Evolutionary conservation across 257 asterid genomes (phyloP), one percentile per base, ranked within the genome.

Genomic region (Capsicum pubescens): DNA sequence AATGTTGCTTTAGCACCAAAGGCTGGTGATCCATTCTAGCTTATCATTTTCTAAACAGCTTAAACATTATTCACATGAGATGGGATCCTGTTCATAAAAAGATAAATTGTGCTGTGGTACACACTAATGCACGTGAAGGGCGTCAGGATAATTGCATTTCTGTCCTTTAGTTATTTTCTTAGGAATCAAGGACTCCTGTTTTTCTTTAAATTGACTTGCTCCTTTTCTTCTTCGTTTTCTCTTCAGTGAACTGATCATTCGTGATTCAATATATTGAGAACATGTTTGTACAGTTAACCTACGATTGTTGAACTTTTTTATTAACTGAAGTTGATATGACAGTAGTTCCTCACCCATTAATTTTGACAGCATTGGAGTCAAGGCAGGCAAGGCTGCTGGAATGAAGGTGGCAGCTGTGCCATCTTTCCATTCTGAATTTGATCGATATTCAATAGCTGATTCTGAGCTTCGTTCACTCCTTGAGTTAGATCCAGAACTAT

Each of bases 321-420:
- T 17, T 14, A 79, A 79, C 19, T 42, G 2, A 36, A 56, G 39
- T 21, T 11, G 72, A 21, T 35, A 44, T 44, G 50, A 82, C 82
- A 48, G 13, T 57, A 56, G 9, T 9, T 6, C 84, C 57, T 61
- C 9, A 50, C 56, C 48, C 16, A 70, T 58, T 63, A 79, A 82
- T n/a, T 85, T 84, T 83, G 76, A 87, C 93, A 95, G 99, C 21
- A 92, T 93, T 0, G 99, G 99, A 17, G 94, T 95, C n/a, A 93
- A 85, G 91, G 99, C 97, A 57, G 98, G 95, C 83, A 94, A 91
- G 86, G 97, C 99, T 82, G 97, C 99, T 74, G 90, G 93, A 85
- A 95, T 93, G 99, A 90, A 88, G 76, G 99, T 95, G 70, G 90
- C 91, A 80, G 98, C 98, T 9, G 99, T 94, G 83, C 99, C 99